Percentiles rank a stretch among this genome's conserved stretches.
These are phyloP conservation scores for Neurospora cerealis DNA, from an alignment of 495 filamentous ascomycete species.

Conservation along the genomic window DNA sequence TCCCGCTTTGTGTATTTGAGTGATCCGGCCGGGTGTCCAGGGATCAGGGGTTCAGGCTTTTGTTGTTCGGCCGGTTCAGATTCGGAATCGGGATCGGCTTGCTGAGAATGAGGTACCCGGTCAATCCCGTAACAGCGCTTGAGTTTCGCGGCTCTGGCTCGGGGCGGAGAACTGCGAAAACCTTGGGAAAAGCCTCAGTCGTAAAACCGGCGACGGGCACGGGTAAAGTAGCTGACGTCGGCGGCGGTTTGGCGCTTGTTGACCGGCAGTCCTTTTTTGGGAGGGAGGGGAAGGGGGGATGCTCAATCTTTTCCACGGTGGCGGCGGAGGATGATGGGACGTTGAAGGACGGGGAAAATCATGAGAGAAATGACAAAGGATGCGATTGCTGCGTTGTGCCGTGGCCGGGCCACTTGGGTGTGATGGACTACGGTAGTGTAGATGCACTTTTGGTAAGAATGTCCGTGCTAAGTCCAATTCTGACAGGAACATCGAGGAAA, in stretches of 20 bases:
- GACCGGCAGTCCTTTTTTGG: not conserved
- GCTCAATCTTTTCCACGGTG: not conserved
- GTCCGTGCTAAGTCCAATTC: not conserved
- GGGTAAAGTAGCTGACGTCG: not conserved
- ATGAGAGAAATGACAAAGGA: not conserved
- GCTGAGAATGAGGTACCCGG: not conserved
- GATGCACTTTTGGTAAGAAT: not conserved
- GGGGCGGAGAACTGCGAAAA: not conserved
- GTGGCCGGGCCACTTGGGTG: not conserved
- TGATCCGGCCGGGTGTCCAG: not conserved
- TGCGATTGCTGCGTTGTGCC: not conserved
- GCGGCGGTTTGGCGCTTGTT: not conserved
- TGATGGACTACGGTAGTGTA: not conserved
- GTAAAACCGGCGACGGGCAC: not conserved
- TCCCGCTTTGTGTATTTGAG: not conserved
- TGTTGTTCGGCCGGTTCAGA: not conserved
- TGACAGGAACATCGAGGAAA: not conserved
- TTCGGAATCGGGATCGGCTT: not conserved
- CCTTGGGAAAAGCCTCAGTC: not conserved
- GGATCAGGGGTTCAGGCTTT: not conserved
- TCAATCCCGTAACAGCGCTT: not conserved
- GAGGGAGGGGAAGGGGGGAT: not conserved
- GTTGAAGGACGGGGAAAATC: not conserved
- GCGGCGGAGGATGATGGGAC: not conserved
- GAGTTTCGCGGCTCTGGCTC: not conserved